A percentile compares a stretch with the other conserved stretches of the same genome.
phyloP scores from a whole-genome alignment of 2,329 filamentous ascomycete species.

The Elsinoe australis region DNA sequence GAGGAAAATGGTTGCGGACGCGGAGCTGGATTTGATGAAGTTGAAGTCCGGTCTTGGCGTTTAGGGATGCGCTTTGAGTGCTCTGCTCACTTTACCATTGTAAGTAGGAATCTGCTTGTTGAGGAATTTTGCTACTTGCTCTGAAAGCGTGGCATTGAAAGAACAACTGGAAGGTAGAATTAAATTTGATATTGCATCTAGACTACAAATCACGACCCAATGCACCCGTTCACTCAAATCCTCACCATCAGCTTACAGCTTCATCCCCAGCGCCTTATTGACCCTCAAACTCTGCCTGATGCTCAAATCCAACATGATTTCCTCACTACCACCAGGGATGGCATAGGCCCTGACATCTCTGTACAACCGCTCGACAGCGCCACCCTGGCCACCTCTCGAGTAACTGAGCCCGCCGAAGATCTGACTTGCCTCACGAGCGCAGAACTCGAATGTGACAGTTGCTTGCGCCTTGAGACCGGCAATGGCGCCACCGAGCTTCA shows the following conservation, averaged over 20 bases:
- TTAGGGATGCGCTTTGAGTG: neutral
- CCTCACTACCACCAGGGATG: conserved; percentile 85
- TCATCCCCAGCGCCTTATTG: conserved; percentile 89
- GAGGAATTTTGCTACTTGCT: too few species aligned
- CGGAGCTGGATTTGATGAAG: conserved; percentile 2
- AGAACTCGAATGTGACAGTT: conserved; percentile 95
- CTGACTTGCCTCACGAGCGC: conserved; percentile 89
- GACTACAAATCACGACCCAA: conserved; percentile 4
- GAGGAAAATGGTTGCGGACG: too few species aligned
- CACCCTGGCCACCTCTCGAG: conserved; percentile 86
- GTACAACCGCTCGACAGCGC: conserved; percentile 89
- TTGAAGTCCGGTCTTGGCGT: conserved; percentile 11
- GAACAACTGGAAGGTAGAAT: neutral
- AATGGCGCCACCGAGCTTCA: conserved; percentile 89
- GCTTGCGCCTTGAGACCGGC: conserved; percentile 89
- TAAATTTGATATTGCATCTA: neutral
- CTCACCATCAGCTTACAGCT: conserved; percentile 53
- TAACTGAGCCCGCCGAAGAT: conserved; percentile 95
- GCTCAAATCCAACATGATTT: conserved; percentile 97
- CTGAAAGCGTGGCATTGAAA: neutral
- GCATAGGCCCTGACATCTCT: conserved; percentile 93
- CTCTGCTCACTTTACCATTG: too few species aligned
- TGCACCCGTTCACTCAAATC: neutral
- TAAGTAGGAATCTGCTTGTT: too few species aligned
- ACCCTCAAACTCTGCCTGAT: conserved; percentile 86